Conservation (phyloP, 805 yeast genomes). For the Zygosaccharomyces lentus region DNA sequence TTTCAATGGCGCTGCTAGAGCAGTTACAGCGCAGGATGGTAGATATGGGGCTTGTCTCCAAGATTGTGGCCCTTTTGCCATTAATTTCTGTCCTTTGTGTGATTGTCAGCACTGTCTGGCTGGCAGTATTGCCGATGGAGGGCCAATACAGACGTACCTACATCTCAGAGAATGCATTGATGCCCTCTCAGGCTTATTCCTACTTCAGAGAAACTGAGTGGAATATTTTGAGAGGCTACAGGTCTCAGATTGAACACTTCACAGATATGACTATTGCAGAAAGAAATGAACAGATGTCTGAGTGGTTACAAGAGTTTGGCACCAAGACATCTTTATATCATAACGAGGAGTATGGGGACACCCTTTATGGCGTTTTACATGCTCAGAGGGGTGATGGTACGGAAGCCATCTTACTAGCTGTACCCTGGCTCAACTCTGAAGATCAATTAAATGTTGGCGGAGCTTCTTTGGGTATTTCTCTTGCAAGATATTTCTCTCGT, state of each 20-base stretch:
- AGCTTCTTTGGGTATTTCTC: slow-evolving; percentile 61
- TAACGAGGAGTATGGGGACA: slow-evolving; percentile 41
- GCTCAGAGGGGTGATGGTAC: slow-evolving; percentile 96
- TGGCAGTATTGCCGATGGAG: slow-evolving; percentile 61
- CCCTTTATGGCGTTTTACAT: slow-evolving; percentile 76
- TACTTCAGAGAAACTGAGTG: slow-evolving; percentile 93
- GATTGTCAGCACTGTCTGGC: slow-evolving; percentile 49
- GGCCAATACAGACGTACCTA: slow-evolving; percentile 83
- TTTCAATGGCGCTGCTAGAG: slow-evolving; percentile 25
- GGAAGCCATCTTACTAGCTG: slow-evolving; percentile 85
- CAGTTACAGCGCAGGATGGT: slow-evolving; percentile 41
- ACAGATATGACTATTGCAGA: slow-evolving; percentile 20
- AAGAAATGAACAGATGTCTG: slow-evolving; percentile 45
- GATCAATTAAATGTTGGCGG: slow-evolving; percentile 74
- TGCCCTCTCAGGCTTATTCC: slow-evolving; percentile 94
- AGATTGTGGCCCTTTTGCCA: slow-evolving; percentile 42
- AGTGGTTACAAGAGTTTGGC: slow-evolving; percentile 71
- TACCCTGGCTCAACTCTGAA: slow-evolving; percentile 78
- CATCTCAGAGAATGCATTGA: slow-evolving; percentile 90
- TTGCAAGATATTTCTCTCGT: slow-evolving; percentile 74
- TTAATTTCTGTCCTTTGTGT: slow-evolving; percentile 41
- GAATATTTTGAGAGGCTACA: slow-evolving; percentile 83
- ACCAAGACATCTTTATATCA: slow-evolving; percentile 53
- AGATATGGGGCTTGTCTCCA: slow-evolving; percentile 45
- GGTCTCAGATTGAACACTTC: slow-evolving; percentile 43